Evolutionary conservation across 441 rosid genomes (phyloP).

Genomic region (Lepidium campestre): DNA sequence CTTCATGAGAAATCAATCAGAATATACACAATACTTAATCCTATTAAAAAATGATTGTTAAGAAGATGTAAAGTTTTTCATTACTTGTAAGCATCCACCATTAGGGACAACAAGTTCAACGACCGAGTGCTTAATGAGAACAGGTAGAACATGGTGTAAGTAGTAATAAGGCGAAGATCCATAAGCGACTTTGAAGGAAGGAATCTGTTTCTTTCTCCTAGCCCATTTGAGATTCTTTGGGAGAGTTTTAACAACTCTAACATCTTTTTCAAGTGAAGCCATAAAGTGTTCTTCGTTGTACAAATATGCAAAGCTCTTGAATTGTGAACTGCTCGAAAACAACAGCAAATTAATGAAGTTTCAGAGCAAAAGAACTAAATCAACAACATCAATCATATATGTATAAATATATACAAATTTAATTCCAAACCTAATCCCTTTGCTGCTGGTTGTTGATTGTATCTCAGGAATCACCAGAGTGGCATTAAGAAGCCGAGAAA

Average conservation of each 20-base stretch:
- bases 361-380: neutral
- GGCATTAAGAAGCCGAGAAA: constrained; percentile 90
- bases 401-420: neutral
- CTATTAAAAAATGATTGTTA: neutral
- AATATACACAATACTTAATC: neutral
- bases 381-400: neutral
- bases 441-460: constrained; percentile 96
- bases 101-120: constrained; percentile 83
- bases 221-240: constrained; percentile 88
- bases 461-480: constrained; percentile 92
- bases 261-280: constrained; percentile 66
- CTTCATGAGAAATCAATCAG: constrained; percentile 29
- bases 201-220: constrained; percentile 82
- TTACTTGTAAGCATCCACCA: constrained; percentile 94
- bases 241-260: constrained; percentile 77
- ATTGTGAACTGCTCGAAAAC: constrained; percentile 67
- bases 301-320: constrained; percentile 96
- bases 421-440: constrained; percentile 74
- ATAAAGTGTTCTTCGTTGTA: constrained; percentile 87
- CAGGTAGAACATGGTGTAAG: constrained; percentile 81
- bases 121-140: constrained; percentile 75
- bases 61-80: neutral
- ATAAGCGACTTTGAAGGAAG: constrained; percentile 68
- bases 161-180: constrained; percentile 82
- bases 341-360: neutral